These are phyloP conservation scores for Delonix regia DNA, from an alignment of 306 rosid species.

Conservation along the genomic window DNA sequence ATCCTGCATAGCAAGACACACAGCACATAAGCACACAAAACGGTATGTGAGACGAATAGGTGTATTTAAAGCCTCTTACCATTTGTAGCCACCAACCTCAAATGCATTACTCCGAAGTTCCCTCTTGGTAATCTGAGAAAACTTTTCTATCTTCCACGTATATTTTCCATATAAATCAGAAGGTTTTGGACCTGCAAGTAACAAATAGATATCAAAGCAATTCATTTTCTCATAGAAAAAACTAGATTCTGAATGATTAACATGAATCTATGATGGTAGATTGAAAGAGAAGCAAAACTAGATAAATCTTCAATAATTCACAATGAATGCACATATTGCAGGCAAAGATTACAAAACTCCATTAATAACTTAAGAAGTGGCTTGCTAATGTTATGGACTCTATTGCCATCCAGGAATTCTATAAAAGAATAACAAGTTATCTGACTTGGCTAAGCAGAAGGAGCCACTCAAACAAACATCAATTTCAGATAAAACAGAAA, in stretches of 20 bases:
- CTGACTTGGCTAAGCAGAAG: not conserved
- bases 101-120: slow-evolving; percentile 96
- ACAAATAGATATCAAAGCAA: slow-evolving; percentile 8
- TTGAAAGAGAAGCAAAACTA: slow-evolving; percentile 18
- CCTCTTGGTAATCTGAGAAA: slow-evolving; percentile 93
- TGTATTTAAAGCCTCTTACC: slow-evolving; percentile 57
- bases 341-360: not conserved
- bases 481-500: not conserved
- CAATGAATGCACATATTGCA: not conserved
- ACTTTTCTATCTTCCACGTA: slow-evolving; percentile 98
- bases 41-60: slow-evolving; percentile 2
- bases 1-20: slow-evolving; percentile 1
- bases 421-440: not conserved
- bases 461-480: not conserved
- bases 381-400: not conserved
- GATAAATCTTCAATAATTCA: slow-evolving; percentile 15
- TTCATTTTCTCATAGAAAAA: not conserved
- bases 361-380: not conserved
- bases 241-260: slow-evolving; percentile 23
- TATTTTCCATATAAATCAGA: slow-evolving; percentile 81
- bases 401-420: not conserved
- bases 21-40: slow-evolving; percentile 5
- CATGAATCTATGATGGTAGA: not conserved
- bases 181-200: slow-evolving; percentile 77
- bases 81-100: slow-evolving; percentile 97